Conservation (phyloP, 176 grass and related monocot genomes). For the Ananas comosus region DNA sequence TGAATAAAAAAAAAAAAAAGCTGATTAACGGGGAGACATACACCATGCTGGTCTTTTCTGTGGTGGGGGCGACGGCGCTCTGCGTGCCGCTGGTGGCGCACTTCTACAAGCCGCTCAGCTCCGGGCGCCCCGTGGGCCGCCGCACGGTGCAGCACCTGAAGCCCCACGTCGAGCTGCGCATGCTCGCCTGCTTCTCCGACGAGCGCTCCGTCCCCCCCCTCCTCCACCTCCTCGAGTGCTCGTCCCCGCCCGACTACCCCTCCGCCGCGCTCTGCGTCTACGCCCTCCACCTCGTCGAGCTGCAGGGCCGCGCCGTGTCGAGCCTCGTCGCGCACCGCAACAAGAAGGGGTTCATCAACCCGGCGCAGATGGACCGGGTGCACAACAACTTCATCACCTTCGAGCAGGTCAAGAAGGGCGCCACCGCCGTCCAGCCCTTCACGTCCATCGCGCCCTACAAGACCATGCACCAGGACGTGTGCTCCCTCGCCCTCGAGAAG, state of each 20-base stretch:
- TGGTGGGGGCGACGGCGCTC: background rate
- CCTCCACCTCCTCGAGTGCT: slow-evolving; percentile 16
- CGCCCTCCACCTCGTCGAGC: slow-evolving; percentile 25
- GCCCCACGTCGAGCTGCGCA: slow-evolving; percentile 1
- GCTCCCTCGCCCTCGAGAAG: slow-evolving; percentile 25
- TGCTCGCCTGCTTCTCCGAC: slow-evolving; percentile 16
- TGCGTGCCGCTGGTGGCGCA: slow-evolving; percentile 5
- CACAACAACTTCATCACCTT: slow-evolving; percentile 25
- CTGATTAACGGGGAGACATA: slow-evolving; percentile 8
- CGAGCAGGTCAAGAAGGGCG: slow-evolving; percentile 25
- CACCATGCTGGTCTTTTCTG: background rate
- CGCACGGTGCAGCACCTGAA: slow-evolving; percentile 17
- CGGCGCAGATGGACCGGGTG: slow-evolving; percentile 18
- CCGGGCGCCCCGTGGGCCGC: background rate
- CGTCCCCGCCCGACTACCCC: background rate
- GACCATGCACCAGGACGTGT: slow-evolving; percentile 36
- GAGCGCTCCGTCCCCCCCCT: slow-evolving; percentile 13
- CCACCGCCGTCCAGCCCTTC: slow-evolving; percentile 22
- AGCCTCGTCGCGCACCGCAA: slow-evolving; percentile 23
- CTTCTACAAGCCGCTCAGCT: slow-evolving; percentile 22
- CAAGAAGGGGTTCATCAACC: slow-evolving; percentile 17
- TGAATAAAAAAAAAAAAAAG: background rate
- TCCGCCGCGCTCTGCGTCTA: slow-evolving; percentile 6
- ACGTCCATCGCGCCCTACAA: slow-evolving; percentile 24
- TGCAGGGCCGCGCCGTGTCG: slow-evolving; percentile 10